A percentile compares a stretch with the other conserved stretches of the same genome.
Conservation (phyloP, 306 rosid genomes). For the Vigna mungo region DNA sequence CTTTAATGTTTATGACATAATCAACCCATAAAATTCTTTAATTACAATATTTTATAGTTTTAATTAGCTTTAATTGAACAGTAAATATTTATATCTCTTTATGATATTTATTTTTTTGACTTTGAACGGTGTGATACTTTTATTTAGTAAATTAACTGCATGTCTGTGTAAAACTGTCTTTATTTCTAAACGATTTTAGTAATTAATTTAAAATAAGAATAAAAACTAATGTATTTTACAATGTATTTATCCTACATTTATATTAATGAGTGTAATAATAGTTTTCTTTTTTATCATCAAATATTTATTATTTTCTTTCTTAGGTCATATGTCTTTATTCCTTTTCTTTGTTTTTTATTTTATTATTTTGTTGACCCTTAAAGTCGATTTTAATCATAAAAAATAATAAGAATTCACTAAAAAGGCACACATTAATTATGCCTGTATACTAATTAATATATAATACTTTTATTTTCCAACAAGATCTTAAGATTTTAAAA, state of each 20-base stretch:
- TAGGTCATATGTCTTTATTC: neutral
- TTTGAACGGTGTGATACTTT: neutral
- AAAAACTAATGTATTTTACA: neutral
- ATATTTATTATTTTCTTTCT: neutral
- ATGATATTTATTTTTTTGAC: neutral
- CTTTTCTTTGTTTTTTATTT: neutral
- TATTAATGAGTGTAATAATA: neutral
- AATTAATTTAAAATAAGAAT: neutral
- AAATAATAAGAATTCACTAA: neutral
- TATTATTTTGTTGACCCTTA: neutral
- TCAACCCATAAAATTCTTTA: neutral
- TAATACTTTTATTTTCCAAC: neutral
- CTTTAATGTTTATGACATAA: neutral
- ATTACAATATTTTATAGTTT: neutral
- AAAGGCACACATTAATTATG: neutral
- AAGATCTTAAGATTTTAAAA: neutral
- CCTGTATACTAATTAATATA: neutral
- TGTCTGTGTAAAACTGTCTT: neutral
- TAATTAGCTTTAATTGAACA: neutral
- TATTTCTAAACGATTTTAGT: neutral
- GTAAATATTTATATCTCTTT: neutral
- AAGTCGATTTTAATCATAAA: neutral
- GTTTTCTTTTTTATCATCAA: neutral
- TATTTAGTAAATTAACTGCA: neutral
- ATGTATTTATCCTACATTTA: neutral